Percentiles rank a stretch among this genome's conserved stretches.
phyloP scores from a whole-genome alignment of 129 eudicot genomes.

The Lonicera japonica region DNA sequence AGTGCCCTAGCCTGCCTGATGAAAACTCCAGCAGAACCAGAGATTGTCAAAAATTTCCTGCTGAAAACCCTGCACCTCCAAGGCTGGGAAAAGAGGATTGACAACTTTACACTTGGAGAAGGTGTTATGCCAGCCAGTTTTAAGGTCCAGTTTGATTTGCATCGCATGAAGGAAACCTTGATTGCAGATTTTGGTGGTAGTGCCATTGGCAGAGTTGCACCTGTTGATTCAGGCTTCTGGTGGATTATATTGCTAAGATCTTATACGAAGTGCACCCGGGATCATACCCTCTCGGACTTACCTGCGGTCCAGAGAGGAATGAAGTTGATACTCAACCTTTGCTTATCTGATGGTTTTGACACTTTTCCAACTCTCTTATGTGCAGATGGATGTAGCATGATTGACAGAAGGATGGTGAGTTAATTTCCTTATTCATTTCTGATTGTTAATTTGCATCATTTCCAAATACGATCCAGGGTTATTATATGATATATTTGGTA shows the following conservation, averaged over 20 bases:
- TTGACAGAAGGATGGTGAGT: slow-evolving; percentile 59
- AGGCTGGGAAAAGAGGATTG: slow-evolving; percentile 47
- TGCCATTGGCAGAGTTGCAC: slow-evolving; percentile 71
- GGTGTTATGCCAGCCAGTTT: slow-evolving; percentile 75
- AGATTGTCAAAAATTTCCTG: slow-evolving; percentile 50
- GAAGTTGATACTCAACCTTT: slow-evolving; percentile 41
- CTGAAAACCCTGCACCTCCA: slow-evolving; percentile 50
- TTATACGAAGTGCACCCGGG: slow-evolving; percentile 41
- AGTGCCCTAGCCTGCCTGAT: slow-evolving; percentile 50
- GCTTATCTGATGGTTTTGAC: slow-evolving; percentile 63
- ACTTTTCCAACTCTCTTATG: slow-evolving; percentile 56
- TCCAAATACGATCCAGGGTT: neutral
- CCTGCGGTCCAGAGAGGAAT: slow-evolving; percentile 54
- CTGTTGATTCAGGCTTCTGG: slow-evolving; percentile 75
- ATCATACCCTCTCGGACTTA: slow-evolving; percentile 30
- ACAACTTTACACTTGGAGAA: slow-evolving; percentile 47
- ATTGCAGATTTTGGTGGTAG: slow-evolving; percentile 47
- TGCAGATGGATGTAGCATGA: slow-evolving; percentile 66
- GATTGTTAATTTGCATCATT: neutral
- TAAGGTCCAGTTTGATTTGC: slow-evolving; percentile 32
- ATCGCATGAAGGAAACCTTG: slow-evolving; percentile 25
- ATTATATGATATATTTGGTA: neutral
- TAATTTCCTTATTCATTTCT: neutral
- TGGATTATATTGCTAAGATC: slow-evolving; percentile 60
- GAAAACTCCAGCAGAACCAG: slow-evolving; percentile 34